Conservation (phyloP, 2,329 filamentous ascomycete genomes). For the Penicillium sp. region DNA sequence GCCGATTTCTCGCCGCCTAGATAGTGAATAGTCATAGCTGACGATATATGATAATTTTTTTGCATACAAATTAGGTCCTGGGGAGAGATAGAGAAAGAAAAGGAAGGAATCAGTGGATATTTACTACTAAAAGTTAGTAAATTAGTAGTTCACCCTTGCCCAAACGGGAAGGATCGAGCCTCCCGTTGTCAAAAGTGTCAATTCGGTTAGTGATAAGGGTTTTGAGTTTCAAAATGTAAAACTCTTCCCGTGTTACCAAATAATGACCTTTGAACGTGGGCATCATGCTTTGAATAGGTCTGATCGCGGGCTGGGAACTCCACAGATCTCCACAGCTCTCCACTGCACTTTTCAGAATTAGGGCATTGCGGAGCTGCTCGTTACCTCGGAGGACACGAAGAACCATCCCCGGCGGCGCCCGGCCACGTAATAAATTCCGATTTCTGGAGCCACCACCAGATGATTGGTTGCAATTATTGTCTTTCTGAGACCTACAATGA, state of each 20-base stretch:
- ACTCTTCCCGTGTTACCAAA: not conserved
- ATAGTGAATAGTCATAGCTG: conserved; percentile 24
- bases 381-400: conserved; percentile 1
- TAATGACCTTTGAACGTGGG: conserved; percentile 7
- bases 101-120: not conserved
- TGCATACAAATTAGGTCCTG: not conserved
- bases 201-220: conserved; percentile 12
- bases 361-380: conserved; percentile 4
- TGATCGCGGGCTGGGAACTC: not conserved
- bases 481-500: not conserved
- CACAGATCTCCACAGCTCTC: not conserved
- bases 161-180: not conserved
- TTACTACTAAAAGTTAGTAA: too few species aligned
- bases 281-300: conserved; percentile 1
- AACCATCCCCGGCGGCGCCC: conserved; percentile 6
- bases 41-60: not conserved
- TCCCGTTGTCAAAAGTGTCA: conserved; percentile 9
- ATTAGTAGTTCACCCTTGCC: not conserved
- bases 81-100: not conserved
- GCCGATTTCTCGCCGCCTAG: conserved; percentile 30
- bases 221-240: conserved; percentile 1
- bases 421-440: conserved; percentile 6
- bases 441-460: not conserved
- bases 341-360: not conserved
- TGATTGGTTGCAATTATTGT: not conserved